Percentiles rank a stretch among this genome's conserved stretches.
These are phyloP conservation scores for Cyberlindnera euphorbiae DNA, from an alignment of 805 yeast species.

Conservation along the genomic window DNA sequence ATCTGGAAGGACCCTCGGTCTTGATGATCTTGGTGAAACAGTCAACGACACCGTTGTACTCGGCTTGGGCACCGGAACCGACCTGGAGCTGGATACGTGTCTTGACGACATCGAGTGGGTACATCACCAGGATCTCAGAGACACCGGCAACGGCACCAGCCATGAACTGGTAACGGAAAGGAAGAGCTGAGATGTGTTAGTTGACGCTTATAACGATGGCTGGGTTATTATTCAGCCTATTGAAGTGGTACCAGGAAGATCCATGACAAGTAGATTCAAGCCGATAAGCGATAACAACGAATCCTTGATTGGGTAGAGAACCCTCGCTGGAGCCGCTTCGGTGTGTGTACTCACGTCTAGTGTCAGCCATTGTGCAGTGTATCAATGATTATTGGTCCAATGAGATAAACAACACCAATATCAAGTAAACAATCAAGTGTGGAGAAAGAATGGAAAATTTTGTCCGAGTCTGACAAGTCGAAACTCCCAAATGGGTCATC, in stretches of 20 bases:
- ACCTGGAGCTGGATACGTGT: slow-evolving; percentile 92
- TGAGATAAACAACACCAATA: background rate
- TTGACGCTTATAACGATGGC: too few species aligned
- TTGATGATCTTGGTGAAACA: slow-evolving; percentile 78
- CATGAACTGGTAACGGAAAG: slow-evolving; percentile 85
- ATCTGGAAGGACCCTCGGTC: slow-evolving; percentile 77
- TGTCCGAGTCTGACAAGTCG: slow-evolving; percentile 1
- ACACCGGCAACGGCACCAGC: slow-evolving; percentile 97
- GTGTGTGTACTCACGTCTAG: slow-evolving; percentile 17
- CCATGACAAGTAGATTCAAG: too few species aligned
- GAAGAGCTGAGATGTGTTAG: slow-evolving; percentile 44
- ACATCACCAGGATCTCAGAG: slow-evolving; percentile 91
- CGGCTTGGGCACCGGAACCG: slow-evolving; percentile 39
- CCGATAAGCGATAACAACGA: background rate
- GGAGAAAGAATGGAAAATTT: slow-evolving; percentile 11
- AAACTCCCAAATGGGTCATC: too few species aligned
- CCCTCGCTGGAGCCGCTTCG: too few species aligned
- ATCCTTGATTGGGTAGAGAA: too few species aligned
- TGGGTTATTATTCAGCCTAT: too few species aligned
- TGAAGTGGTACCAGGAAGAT: too few species aligned
- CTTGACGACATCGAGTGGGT: slow-evolving; percentile 95
- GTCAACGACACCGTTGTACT: slow-evolving; percentile 79
- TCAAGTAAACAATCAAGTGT: background rate
- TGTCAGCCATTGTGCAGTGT: slow-evolving; percentile 5
- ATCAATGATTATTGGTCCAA: background rate